Evolutionary conservation across 768 basidiomycete genomes (phyloP).

Genomic region (Boletellus sp.): DNA sequence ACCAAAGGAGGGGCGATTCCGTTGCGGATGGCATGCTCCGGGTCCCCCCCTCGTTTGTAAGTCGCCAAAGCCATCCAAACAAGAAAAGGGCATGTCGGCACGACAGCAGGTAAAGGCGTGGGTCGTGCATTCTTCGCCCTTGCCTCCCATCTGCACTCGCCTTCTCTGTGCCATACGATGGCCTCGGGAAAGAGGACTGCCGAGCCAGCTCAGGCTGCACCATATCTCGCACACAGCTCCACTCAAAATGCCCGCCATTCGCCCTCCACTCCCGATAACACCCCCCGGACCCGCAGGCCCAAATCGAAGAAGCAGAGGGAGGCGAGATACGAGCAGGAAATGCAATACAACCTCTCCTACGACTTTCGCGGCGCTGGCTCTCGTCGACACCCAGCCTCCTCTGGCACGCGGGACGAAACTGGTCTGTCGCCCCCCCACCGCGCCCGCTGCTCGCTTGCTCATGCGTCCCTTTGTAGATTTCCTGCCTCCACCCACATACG

Average conservation of each 20-base stretch:
- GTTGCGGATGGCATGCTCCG: constrained; percentile 20
- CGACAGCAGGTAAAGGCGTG: constrained; percentile 35
- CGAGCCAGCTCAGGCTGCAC: constrained; percentile 36
- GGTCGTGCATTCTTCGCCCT: constrained; percentile 36
- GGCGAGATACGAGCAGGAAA: constrained; percentile 43
- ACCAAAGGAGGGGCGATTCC: constrained; percentile 19
- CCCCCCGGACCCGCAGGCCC: constrained; percentile 37
- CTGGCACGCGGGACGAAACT: constrained; percentile 29
- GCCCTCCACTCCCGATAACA: constrained; percentile 49
- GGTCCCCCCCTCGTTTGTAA: constrained; percentile 18
- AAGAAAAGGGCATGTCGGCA: constrained; percentile 33
- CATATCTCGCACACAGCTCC: constrained; percentile 56
- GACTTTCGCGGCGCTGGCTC: constrained; percentile 30
- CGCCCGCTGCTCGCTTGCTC: not conserved
- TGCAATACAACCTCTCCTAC: constrained; percentile 31
- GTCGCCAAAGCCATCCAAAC: constrained; percentile 29
- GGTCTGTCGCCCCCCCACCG: constrained; percentile 21
- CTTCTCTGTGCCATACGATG: constrained; percentile 35
- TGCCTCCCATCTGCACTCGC: constrained; percentile 34
- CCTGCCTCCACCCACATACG: constrained; percentile 74
- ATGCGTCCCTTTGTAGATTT: constrained; percentile 42
- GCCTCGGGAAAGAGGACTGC: constrained; percentile 32
- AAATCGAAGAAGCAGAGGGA: constrained; percentile 45
- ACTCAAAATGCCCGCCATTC: constrained; percentile 52
- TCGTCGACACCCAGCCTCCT: constrained; percentile 25